These are phyloP conservation scores for Teratosphaeria viscida DNA, from an alignment of 2,329 filamentous ascomycete species.

Conservation along the genomic window DNA sequence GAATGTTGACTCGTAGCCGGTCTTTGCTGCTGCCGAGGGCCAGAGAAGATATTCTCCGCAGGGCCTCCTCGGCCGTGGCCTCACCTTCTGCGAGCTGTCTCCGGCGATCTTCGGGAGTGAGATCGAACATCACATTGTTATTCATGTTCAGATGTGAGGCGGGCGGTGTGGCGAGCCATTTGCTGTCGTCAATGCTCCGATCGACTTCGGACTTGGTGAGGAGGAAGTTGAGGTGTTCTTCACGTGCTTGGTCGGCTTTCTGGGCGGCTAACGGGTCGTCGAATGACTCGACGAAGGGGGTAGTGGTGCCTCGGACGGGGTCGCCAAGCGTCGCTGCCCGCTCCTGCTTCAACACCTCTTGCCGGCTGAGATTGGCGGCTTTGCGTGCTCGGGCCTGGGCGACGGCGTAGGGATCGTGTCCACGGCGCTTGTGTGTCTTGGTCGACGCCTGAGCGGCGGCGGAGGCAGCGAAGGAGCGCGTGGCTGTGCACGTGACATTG, in stretches of 20 bases:
- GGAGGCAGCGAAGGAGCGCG: slow-evolving; percentile 46
- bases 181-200: slow-evolving; percentile 55
- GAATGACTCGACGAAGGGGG: slow-evolving; percentile 75
- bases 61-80: slow-evolving; percentile 60
- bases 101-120: slow-evolving; percentile 38
- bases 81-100: slow-evolving; percentile 13
- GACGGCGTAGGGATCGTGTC: slow-evolving; percentile 71
- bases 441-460: slow-evolving; percentile 50
- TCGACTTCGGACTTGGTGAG: slow-evolving; percentile 58
- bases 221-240: slow-evolving; percentile 61
- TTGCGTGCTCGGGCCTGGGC: slow-evolving; percentile 76
- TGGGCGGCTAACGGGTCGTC: slow-evolving; percentile 45
- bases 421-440: slow-evolving; percentile 45
- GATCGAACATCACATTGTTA: not conserved
- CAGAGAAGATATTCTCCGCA: slow-evolving; percentile 69
- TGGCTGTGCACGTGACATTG: not conserved
- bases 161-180: slow-evolving; percentile 38
- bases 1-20: slow-evolving; percentile 68
- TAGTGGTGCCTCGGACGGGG: slow-evolving; percentile 66
- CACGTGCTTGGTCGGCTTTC: slow-evolving; percentile 13
- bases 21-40: slow-evolving; percentile 70
- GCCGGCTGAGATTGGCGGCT: slow-evolving; percentile 68
- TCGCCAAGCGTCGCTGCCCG: slow-evolving; percentile 60
- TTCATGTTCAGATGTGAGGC: not conserved
- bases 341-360: slow-evolving; percentile 55